phyloP scores from a whole-genome alignment of 805 yeast genomes.

The Phaffomyces antillensis region DNA sequence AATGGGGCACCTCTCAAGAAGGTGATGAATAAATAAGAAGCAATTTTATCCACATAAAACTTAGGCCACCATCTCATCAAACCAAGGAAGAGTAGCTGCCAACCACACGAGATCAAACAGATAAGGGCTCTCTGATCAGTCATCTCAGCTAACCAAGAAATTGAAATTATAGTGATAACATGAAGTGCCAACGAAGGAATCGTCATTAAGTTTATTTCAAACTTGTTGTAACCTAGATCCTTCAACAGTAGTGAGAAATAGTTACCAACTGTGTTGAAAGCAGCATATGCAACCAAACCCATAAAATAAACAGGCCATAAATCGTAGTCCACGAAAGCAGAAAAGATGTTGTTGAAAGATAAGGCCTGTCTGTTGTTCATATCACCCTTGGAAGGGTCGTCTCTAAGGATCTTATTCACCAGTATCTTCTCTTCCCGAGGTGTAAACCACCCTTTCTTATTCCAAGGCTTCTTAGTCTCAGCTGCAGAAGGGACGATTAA shows the following conservation, averaged over 20 bases:
- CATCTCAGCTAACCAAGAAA: slow-evolving; percentile 32
- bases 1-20: too few species aligned
- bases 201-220: slow-evolving; percentile 41
- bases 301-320: slow-evolving; percentile 49
- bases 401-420: slow-evolving; percentile 52
- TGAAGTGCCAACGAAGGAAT: slow-evolving; percentile 34
- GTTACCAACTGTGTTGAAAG: slow-evolving; percentile 15
- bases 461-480: slow-evolving; percentile 43
- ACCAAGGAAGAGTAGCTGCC: slow-evolving; percentile 16
- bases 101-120: too few species aligned
- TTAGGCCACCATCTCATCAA: slow-evolving; percentile 26
- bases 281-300: slow-evolving; percentile 39
- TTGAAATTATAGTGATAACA: slow-evolving; percentile 29
- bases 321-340: slow-evolving; percentile 41
- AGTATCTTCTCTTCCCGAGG: slow-evolving; percentile 50
- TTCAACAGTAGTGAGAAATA: slow-evolving; percentile 45
- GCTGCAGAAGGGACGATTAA: slow-evolving; percentile 53
- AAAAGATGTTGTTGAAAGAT: slow-evolving; percentile 31
- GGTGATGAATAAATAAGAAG: neutral
- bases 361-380: slow-evolving; percentile 54
- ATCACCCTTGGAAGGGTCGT: slow-evolving; percentile 63
- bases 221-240: slow-evolving; percentile 43
- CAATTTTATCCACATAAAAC: slow-evolving; percentile 1
- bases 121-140: slow-evolving; percentile 14
- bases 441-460: slow-evolving; percentile 47